phyloP scores from a whole-genome alignment of 331 rosid genomes.

The Prunus yedoensis region DNA sequence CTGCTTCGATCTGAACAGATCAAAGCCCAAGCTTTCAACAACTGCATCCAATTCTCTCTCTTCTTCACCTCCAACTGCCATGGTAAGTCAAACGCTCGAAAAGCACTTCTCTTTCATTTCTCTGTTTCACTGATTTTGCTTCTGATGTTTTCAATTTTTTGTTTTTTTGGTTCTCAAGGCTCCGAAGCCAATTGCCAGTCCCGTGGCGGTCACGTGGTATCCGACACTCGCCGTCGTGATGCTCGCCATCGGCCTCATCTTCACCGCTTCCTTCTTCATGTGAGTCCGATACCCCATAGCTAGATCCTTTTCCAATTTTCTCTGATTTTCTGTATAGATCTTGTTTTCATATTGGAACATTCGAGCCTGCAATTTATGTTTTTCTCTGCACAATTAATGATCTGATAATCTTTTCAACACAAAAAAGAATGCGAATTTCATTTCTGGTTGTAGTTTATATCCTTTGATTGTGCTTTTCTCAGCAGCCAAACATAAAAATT shows the following conservation, averaged over 20 bases:
- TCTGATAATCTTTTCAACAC: neutral
- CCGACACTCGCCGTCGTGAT: conserved; percentile 73
- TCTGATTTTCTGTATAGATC: neutral
- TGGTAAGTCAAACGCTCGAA: conserved; percentile 25
- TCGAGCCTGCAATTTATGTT: neutral
- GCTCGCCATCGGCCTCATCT: conserved; percentile 75
- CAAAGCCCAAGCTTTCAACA: neutral
- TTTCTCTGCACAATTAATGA: neutral
- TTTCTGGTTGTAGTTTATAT: neutral
- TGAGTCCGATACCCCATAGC: conserved; percentile 40
- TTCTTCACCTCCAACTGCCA: conserved; percentile 2
- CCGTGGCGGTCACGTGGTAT: conserved; percentile 77
- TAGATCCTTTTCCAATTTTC: neutral
- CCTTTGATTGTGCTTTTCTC: neutral
- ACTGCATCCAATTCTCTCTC: neutral
- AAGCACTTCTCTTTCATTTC: neutral
- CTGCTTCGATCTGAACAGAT: neutral
- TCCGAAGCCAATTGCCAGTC: conserved; percentile 86
- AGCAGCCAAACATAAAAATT: neutral
- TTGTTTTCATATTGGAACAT: neutral
- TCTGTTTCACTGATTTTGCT: neutral
- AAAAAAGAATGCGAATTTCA: neutral
- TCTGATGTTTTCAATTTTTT: neutral
- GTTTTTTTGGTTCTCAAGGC: conserved; percentile 41
- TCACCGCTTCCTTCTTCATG: conserved; percentile 97